These are phyloP conservation scores for Phytophthora nicotianae DNA, from an alignment of 352 stramenopile species.

Conservation along the genomic window DNA sequence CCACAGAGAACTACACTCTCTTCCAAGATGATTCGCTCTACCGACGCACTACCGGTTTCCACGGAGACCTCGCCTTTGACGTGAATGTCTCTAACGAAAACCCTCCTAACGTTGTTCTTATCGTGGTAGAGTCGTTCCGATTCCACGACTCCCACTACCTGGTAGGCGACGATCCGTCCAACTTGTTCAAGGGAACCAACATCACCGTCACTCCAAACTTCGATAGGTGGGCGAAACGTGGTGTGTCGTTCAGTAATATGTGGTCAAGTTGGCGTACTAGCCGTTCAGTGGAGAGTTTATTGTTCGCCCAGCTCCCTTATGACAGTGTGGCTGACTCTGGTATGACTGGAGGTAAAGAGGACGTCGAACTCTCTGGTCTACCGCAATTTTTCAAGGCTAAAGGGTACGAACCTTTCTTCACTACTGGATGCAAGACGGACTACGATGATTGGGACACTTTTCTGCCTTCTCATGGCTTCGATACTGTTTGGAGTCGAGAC, in stretches of 20 bases:
- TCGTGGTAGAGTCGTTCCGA: constrained; percentile 64
- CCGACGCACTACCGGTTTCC: constrained; percentile 45
- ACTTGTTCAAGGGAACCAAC: constrained; percentile 25
- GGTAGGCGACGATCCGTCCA: constrained; percentile 31
- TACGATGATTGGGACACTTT: constrained; percentile 59
- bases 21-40: constrained; percentile 48
- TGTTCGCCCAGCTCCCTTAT: constrained; percentile 58
- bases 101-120: constrained; percentile 55
- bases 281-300: constrained; percentile 55
- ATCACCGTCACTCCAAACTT: constrained; percentile 53
- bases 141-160: constrained; percentile 63
- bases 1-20: constrained; percentile 48
- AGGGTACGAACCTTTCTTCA: constrained; percentile 56
- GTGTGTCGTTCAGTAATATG: constrained; percentile 54
- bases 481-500: constrained; percentile 42
- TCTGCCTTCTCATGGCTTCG: constrained; percentile 52
- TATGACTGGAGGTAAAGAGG: constrained; percentile 29
- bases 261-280: constrained; percentile 66
- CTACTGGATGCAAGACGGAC: constrained; percentile 40
- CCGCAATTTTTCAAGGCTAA: constrained; percentile 56
- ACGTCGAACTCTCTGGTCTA: constrained; percentile 39
- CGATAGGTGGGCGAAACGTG: constrained; percentile 54
- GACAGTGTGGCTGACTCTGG: constrained; percentile 40
- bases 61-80: constrained; percentile 50
- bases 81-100: constrained; percentile 38